Base-by-base conservation (phyloP, 1,284 basidiomycete species). In the Somion occarium region DNA sequence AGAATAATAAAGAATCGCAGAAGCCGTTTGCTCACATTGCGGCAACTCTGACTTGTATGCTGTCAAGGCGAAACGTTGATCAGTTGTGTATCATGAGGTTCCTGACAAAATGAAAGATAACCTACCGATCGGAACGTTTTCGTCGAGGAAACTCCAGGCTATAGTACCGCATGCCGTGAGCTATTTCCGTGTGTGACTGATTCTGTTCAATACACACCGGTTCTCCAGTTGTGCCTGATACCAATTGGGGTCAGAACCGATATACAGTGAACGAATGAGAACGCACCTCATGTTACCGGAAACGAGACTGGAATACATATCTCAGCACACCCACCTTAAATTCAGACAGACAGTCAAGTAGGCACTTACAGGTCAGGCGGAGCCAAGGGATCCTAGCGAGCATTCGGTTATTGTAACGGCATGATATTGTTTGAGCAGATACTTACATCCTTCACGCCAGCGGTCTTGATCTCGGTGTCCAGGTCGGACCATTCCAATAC, bases 401-500 rank as follows among this genome's bases (percentile, higher is more conserved):
- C 22, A 43, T 11, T 18, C 15, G 12, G 37, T 27, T 22, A n/a
- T 24, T 9, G 47, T 34, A 43, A 42, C 26, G 13, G 34, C n/a
- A 22, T 30, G 3, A 15, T 19, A 13, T 26, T 38, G 5, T 27
- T 18, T 15, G 15, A 34, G 30, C 18, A 2, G 3, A n/a, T 7
- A 69, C 78, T 61, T 55, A 82, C 80, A 55, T 74, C 64, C 60
- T 82, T 75, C 48, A 84, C 56, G 24, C 75, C 73, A 26, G 80
- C 79, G 1, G 81, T 82, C 73, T 83, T 83, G 59, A 84, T 78
- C 60, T 84, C 82, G 5, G 74, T 74, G 56, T 83, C 81, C 39
- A 86, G 65, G 56, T 83, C 79, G 7, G 67, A 57, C 80, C 81
- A 86, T 56, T 84, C 81, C 11, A 85, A 59, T 0, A 85, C 82